Evolutionary conservation across 345 rosid species (phyloP).

Genomic region (Salix brachista): DNA sequence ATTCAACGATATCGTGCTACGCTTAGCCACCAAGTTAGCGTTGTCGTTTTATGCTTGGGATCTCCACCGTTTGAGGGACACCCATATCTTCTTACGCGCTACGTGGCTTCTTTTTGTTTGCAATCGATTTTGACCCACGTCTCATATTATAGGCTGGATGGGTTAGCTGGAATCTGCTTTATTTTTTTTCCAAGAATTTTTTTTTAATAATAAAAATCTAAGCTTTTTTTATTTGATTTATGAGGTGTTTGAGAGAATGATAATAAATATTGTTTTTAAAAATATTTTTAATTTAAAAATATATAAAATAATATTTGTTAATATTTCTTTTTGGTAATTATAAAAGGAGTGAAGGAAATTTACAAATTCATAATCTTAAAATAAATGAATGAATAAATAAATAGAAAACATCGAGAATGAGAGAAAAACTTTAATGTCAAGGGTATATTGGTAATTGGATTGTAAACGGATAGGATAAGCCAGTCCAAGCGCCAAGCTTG

Average conservation of each 20-base stretch:
- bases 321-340: too few relatives aligned
- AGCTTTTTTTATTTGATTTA: too few relatives aligned
- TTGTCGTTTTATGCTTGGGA: background rate
- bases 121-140: too few relatives aligned
- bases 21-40: background rate
- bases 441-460: background rate
- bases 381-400: background rate
- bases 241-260: too few relatives aligned
- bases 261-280: too few relatives aligned
- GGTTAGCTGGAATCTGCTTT: too few relatives aligned
- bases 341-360: background rate
- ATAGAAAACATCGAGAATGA: background rate
- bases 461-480: conserved; percentile 21
- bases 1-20: background rate
- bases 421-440: background rate
- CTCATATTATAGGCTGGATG: too few relatives aligned
- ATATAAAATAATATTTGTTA: too few relatives aligned
- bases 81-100: background rate
- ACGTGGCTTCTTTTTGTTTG: background rate
- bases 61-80: background rate
- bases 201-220: too few relatives aligned
- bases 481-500: background rate
- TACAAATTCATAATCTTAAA: background rate
- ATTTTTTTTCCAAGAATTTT: too few relatives aligned
- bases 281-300: too few relatives aligned